Evolutionary conservation across 805 yeast genomes (phyloP).

Genomic region (Wickerhamomyces ciferrii): DNA sequence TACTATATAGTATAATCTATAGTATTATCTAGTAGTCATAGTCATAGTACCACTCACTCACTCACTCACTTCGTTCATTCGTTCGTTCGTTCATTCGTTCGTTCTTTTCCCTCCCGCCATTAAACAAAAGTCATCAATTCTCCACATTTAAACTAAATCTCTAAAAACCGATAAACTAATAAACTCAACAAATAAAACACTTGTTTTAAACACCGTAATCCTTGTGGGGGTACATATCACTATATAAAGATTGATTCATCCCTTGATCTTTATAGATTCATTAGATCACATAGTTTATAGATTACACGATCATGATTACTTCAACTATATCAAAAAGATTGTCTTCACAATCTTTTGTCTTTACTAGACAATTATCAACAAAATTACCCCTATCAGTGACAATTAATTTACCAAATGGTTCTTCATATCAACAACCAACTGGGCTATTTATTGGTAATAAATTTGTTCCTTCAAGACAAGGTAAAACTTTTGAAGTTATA

Average conservation of each 20-base stretch:
- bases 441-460: conserved; percentile 76
- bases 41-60: too few species aligned
- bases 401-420: conserved; percentile 65
- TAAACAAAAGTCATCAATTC: too few species aligned
- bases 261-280: too few species aligned
- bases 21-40: too few species aligned
- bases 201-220: too few species aligned
- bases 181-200: neutral
- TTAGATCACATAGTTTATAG: too few species aligned
- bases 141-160: too few species aligned
- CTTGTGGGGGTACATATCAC: neutral
- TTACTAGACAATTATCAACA: conserved; percentile 5
- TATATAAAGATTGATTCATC: neutral
- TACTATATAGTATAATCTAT: too few species aligned
- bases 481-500: conserved; percentile 56
- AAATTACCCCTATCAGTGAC: conserved; percentile 38
- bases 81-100: too few species aligned
- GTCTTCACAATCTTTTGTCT: neutral
- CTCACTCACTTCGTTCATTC: too few species aligned
- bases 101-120: too few species aligned
- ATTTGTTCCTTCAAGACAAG: conserved; percentile 53
- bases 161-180: too few species aligned
- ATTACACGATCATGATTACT: neutral
- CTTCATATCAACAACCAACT: conserved; percentile 66
- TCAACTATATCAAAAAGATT: neutral